Percentiles rank a stretch among this genome's conserved stretches.
Evolutionary conservation across 2,329 filamentous ascomycete species (phyloP).

Genomic region (Aciculosporium take): DNA sequence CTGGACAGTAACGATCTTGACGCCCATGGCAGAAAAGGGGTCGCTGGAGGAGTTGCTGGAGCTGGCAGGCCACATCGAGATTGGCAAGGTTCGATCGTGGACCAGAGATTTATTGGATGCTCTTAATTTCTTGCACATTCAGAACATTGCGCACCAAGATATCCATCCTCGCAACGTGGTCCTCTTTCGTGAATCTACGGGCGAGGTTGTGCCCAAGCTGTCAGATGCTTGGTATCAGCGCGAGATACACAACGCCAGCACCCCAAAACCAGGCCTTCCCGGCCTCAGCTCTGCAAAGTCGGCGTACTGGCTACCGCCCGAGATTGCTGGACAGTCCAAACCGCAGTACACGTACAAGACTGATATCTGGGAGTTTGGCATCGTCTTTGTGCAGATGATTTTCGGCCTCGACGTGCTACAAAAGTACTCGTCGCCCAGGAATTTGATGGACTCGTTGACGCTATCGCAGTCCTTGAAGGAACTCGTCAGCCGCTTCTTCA

Average conservation of each 20-base stretch:
- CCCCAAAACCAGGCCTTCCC: constrained; percentile 36
- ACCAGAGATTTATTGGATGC: constrained; percentile 86
- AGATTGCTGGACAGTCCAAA: constrained; percentile 49
- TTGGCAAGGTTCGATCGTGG: constrained; percentile 70
- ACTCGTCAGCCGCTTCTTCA: constrained; percentile 72
- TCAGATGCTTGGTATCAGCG: constrained; percentile 60
- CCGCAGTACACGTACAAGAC: constrained; percentile 60
- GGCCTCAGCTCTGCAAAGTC: constrained; percentile 52
- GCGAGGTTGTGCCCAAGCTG: constrained; percentile 59
- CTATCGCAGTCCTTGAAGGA: constrained; percentile 67
- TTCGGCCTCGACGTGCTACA: constrained; percentile 67
- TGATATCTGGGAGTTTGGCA: constrained; percentile 89
- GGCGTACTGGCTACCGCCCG: constrained; percentile 71
- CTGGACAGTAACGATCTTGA: constrained; percentile 66
- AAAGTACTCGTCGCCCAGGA: constrained; percentile 65
- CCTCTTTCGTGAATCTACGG: constrained; percentile 53
- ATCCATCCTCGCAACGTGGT: constrained; percentile 71
- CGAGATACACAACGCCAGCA: constrained; percentile 47
- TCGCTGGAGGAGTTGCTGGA: constrained; percentile 72
- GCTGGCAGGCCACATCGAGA: constrained; percentile 58
- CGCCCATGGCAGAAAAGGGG: constrained; percentile 66
- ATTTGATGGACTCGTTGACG: constrained; percentile 54
- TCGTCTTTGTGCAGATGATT: constrained; percentile 86
- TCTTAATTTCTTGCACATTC: constrained; percentile 72
- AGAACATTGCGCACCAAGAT: constrained; percentile 70